Conservation (phyloP, 148 eudicot genomes). For the Cornus controversa region DNA sequence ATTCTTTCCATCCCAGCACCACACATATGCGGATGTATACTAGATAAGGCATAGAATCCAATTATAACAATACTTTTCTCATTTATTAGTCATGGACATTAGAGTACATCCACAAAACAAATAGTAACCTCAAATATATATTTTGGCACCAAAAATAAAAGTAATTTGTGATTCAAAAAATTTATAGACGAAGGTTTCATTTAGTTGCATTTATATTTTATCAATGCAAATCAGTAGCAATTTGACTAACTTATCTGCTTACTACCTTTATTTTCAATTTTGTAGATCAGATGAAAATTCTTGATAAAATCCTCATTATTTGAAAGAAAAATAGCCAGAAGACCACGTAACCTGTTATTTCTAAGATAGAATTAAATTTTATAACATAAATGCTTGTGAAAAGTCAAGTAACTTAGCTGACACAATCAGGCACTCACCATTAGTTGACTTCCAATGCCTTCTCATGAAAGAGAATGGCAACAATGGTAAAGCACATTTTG, state of each 20-base stretch:
- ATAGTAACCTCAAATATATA: no score
- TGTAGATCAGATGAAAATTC: not conserved
- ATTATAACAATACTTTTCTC: no score
- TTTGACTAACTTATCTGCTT: not conserved
- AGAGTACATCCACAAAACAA: not conserved
- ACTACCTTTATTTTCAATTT: not conserved
- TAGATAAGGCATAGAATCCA: no score
- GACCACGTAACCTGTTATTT: not conserved
- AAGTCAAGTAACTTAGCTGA: no score
- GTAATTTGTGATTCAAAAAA: no score
- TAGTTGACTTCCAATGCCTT: not conserved
- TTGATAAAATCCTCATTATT: not conserved
- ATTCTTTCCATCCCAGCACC: no score
- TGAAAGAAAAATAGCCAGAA: not conserved
- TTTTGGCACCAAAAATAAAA: no score
- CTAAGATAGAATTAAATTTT: not conserved
- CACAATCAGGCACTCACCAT: no score
- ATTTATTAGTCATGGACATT: not conserved
- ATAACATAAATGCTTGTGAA: not conserved
- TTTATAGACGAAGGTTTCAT: no score
- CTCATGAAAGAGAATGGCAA: not conserved
- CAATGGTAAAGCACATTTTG: not conserved
- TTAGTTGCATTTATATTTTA: no score
- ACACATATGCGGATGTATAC: no score
- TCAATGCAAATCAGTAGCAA: no score